Conservation (phyloP, 1,284 basidiomycete genomes). For the Ustanciosporium gigantosporum region DNA sequence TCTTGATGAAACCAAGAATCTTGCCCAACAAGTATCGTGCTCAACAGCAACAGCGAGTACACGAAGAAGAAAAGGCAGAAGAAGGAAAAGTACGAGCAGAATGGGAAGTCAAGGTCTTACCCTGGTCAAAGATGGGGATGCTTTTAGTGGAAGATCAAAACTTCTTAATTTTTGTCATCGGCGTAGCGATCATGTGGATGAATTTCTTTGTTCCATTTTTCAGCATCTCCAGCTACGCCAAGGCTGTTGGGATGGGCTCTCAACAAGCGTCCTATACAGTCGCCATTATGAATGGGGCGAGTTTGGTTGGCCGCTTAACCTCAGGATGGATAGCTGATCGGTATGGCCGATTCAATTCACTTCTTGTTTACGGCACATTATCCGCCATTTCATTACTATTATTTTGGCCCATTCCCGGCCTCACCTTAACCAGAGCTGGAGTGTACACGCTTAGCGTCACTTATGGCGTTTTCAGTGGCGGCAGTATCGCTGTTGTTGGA, state of each 20-base stretch:
- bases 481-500: conserved; percentile 24
- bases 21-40: conserved; percentile 2
- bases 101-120: neutral
- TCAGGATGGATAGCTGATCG: conserved; percentile 26
- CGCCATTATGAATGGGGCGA: conserved; percentile 31
- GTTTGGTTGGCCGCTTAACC: conserved; percentile 20
- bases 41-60: no score
- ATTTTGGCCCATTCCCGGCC: conserved; percentile 31
- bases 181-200: conserved; percentile 22
- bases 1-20: conserved; percentile 21
- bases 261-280: conserved; percentile 29
- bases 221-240: conserved; percentile 33
- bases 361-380: conserved; percentile 15
- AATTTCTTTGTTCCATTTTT: conserved; percentile 44
- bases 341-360: conserved; percentile 31
- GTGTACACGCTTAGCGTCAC: conserved; percentile 13
- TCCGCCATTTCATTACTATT: conserved; percentile 14
- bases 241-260: conserved; percentile 10
- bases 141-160: conserved; percentile 15
- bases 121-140: conserved; percentile 15
- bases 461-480: conserved; percentile 27
- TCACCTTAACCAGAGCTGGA: conserved; percentile 29
- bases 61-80: no score
- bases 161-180: conserved; percentile 28
- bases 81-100: no score